Conservation (phyloP, 2,329 filamentous ascomycete species). For the Boeremia exigua region DNA sequence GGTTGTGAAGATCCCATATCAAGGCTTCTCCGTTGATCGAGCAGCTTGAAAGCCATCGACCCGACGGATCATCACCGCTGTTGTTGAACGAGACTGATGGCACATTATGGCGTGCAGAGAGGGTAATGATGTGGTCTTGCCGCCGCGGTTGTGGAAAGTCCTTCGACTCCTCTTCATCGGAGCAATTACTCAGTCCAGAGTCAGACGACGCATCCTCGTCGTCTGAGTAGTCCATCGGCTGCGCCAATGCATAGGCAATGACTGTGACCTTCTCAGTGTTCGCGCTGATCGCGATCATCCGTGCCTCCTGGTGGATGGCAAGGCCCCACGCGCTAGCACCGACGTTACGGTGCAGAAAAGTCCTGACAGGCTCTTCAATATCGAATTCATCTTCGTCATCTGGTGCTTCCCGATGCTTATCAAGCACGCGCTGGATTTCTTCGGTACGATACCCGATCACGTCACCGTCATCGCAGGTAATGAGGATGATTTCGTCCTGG, state of each 20-base stretch:
- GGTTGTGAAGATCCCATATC: constrained; percentile 54
- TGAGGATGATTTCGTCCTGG: constrained; percentile 56
- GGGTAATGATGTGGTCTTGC: constrained; percentile 29
- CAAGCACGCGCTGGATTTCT: constrained; percentile 34
- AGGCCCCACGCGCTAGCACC: constrained; percentile 85
- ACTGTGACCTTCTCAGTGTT: constrained; percentile 70
- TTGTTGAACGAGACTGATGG: constrained; percentile 66
- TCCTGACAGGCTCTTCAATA: constrained; percentile 53
- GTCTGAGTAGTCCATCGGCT: neutral
- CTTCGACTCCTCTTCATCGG: constrained; percentile 5
- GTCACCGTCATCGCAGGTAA: constrained; percentile 65
- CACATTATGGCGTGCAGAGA: constrained; percentile 54
- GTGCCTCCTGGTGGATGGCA: constrained; percentile 79
- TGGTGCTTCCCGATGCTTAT: constrained; percentile 7
- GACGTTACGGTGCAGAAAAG: constrained; percentile 79
- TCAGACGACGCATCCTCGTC: neutral
- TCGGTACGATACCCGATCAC: constrained; percentile 51
- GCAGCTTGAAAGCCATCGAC: constrained; percentile 63
- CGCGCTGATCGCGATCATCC: constrained; percentile 83
- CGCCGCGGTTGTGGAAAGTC: constrained; percentile 38
- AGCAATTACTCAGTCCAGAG: neutral
- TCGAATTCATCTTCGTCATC: neutral
- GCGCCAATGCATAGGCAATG: constrained; percentile 62
- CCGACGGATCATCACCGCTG: constrained; percentile 60
- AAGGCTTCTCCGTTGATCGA: constrained; percentile 60